Evolutionary conservation across 768 basidiomycete genomes (phyloP).

Genomic region (Boletus rufocinnamomeus): DNA sequence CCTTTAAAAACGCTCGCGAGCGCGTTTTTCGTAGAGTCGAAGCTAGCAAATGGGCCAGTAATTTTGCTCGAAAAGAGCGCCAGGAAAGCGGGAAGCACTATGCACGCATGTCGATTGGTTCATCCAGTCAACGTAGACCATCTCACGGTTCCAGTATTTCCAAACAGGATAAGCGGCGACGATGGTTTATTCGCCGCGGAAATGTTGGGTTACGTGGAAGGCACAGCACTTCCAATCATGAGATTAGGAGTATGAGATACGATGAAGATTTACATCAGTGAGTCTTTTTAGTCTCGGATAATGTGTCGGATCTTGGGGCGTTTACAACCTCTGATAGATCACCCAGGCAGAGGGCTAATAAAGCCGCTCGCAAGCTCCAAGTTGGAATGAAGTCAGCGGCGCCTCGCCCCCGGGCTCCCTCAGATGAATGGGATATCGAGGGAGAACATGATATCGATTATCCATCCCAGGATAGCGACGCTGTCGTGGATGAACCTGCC

Average conservation of each 20-base stretch:
- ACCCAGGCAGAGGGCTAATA: slow-evolving; percentile 8
- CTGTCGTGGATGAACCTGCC: background rate
- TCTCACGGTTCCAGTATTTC: background rate
- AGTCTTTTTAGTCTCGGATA: background rate
- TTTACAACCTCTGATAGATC: slow-evolving; percentile 15
- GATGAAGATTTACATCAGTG: slow-evolving; percentile 11
- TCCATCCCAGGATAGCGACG: slow-evolving; percentile 6
- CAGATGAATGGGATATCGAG: slow-evolving; percentile 7
- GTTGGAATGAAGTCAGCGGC: slow-evolving; percentile 16
- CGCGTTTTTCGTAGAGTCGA: background rate
- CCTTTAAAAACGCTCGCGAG: slow-evolving; percentile 7
- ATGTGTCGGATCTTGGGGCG: background rate
- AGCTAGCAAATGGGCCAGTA: slow-evolving; percentile 7
- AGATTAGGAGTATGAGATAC: background rate
- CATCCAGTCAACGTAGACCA: slow-evolving; percentile 3
- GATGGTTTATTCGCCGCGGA: slow-evolving; percentile 19
- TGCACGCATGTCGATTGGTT: slow-evolving; percentile 25
- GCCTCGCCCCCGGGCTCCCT: background rate
- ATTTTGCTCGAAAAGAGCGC: slow-evolving; percentile 8
- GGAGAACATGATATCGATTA: background rate
- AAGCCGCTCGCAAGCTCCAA: slow-evolving; percentile 20
- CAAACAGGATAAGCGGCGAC: slow-evolving; percentile 8
- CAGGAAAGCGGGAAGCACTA: slow-evolving; percentile 5
- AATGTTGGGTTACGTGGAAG: slow-evolving; percentile 5
- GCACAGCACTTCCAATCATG: background rate